Base-by-base conservation (phyloP, 805 yeast species). In the Ogataea trehaloabstinens region DNA sequence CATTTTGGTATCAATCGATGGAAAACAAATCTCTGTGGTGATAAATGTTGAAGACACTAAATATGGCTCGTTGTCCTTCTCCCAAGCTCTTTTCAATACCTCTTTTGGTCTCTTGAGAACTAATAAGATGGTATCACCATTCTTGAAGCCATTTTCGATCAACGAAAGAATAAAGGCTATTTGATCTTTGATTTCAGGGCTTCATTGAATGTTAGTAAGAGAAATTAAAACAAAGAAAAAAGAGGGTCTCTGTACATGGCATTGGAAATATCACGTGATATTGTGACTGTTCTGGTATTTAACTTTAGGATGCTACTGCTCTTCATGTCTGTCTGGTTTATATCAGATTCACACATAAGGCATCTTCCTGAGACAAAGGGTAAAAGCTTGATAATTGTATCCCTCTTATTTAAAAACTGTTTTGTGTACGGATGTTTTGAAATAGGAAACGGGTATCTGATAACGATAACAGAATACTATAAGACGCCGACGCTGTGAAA, bases 111-210 rank as follows among this genome's bases (percentile, higher is more conserved):
- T 38, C 21, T 40, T 42, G 13, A 56, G 31, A 16, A 42, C 34
- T 10, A 58, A 41, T 13, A 39, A 32, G 15, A 58, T 46, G 1
- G 46, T 20, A 12, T 50, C 53, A 3, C 64, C 63, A 20, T 48
- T 41, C 16, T 47, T 51, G 17, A 59, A 35, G 0, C 62, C 63
- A 41, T 52, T 51, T 39, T 56, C 62, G 18, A 57, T 45, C 11
- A 58, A 24, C 3, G 50, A 38, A 11, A 58, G 25, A 7, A 48
- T 19, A 13, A 34, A 35, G 17, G 35, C 41, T 1, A 55, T 16
- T 19, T 41, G 43, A 10, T 50, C 48, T 20, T 41, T 49, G 13
- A 42, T 27, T 6, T 28, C 11, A 8, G 41, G 18, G 4, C 44
- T 41, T 20, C 17, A 8, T 22, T 22, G 25, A 22, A 8, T 8